Evolutionary conservation across 352 stramenopile species (phyloP).

Genomic region (Globisporangium echinulatum): DNA sequence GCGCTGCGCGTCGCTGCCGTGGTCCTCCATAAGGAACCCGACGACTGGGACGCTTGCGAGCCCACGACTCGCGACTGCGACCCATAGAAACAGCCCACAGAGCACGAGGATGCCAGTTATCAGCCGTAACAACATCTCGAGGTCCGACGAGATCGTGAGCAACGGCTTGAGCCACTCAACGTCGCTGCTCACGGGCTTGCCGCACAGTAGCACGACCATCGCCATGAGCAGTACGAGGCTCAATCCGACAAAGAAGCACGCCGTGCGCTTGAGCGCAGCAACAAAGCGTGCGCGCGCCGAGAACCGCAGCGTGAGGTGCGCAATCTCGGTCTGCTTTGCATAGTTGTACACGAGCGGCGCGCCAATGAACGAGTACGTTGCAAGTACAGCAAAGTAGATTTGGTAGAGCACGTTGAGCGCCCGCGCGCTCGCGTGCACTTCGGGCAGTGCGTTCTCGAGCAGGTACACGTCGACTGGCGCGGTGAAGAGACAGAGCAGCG

Average conservation of each 20-base stretch:
- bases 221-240: conserved; percentile 58
- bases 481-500: conserved; percentile 72
- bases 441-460: conserved; percentile 58
- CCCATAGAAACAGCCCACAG: conserved; percentile 72
- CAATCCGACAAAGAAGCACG: conserved; percentile 68
- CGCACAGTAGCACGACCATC: conserved; percentile 66
- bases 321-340: conserved; percentile 77
- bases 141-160: conserved; percentile 65
- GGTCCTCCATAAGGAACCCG: conserved; percentile 72
- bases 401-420: conserved; percentile 62
- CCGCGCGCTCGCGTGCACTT: conserved; percentile 45
- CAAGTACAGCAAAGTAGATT: conserved; percentile 59
- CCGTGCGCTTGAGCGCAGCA: conserved; percentile 64
- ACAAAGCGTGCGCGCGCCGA: conserved; percentile 38
- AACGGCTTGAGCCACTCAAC: conserved; percentile 82
- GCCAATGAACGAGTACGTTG: conserved; percentile 58
- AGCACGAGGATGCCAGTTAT: conserved; percentile 69
- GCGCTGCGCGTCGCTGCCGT: conserved; percentile 57
- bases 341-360: conserved; percentile 80
- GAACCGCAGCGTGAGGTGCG: conserved; percentile 73
- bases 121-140: conserved; percentile 65
- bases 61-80: conserved; percentile 61
- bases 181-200: conserved; percentile 66
- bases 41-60: conserved; percentile 70
- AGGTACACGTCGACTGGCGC: conserved; percentile 76